Conservation (phyloP, 768 basidiomycete species). For the Leccinum boreale region DNA sequence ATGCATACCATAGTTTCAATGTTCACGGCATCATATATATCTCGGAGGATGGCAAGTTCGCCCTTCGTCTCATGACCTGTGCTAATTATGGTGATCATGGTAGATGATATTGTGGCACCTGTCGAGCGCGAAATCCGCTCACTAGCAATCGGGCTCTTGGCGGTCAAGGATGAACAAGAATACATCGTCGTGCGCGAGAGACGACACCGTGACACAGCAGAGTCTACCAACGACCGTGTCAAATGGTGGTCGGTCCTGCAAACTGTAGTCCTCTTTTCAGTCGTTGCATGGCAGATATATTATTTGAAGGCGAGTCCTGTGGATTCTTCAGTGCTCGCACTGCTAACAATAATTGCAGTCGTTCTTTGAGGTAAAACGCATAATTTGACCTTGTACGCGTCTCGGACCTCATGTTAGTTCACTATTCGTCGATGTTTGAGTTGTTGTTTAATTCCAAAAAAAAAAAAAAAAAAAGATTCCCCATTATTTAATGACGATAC, state of each 20-base stretch:
- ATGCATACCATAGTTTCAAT: background rate
- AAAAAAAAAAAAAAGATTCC: slow-evolving; percentile 1
- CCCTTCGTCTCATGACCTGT: background rate
- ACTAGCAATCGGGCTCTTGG: slow-evolving; percentile 72
- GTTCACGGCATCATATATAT: slow-evolving; percentile 94
- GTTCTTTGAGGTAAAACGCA: slow-evolving; percentile 90
- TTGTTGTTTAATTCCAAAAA: background rate
- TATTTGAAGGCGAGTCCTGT: slow-evolving; percentile 73
- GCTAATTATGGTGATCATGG: slow-evolving; percentile 1
- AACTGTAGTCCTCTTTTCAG: slow-evolving; percentile 77
- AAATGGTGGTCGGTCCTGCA: slow-evolving; percentile 99
- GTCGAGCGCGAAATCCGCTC: slow-evolving; percentile 94
- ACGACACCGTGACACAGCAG: slow-evolving; percentile 91
- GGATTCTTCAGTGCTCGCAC: background rate
- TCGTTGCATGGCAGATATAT: slow-evolving; percentile 97
- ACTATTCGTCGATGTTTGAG: background rate
- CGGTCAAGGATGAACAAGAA: slow-evolving; percentile 98
- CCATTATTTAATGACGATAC: slow-evolving; percentile 17
- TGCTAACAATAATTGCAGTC: slow-evolving; percentile 42
- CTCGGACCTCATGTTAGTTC: background rate
- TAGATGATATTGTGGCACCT: slow-evolving; percentile 79
- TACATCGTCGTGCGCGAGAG: slow-evolving; percentile 95
- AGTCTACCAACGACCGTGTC: slow-evolving; percentile 90
- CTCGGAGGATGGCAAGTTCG: slow-evolving; percentile 71
- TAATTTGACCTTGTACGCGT: slow-evolving; percentile 50